Evolutionary conservation across 2,329 filamentous ascomycete species (phyloP).

Genomic region (Claviceps maximensis): DNA sequence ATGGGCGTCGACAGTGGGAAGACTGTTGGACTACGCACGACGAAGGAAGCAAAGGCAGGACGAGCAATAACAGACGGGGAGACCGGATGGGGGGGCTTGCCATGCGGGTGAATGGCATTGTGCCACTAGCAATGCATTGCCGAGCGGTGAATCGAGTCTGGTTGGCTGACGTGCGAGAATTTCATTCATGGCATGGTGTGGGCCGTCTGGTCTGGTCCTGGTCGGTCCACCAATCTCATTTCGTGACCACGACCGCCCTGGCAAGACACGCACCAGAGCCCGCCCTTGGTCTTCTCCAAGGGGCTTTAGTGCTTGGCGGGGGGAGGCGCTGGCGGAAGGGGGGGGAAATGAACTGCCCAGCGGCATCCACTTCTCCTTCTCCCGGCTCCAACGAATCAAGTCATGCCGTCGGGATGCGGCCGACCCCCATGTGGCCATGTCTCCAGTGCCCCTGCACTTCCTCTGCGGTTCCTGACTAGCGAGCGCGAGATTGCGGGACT

Average conservation of each 20-base stretch:
- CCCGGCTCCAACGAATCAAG: too few relatives aligned
- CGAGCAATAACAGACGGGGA: too few relatives aligned
- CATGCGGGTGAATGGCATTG: background rate
- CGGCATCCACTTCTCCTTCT: conserved; percentile 1
- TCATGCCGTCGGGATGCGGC: too few relatives aligned
- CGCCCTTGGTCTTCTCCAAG: too few relatives aligned
- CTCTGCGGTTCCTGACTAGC: conserved; percentile 7
- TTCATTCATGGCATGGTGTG: too few relatives aligned
- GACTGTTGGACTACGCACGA: background rate
- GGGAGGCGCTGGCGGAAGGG: background rate
- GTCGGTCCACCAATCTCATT: too few relatives aligned
- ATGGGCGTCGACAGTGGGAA: background rate
- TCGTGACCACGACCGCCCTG: too few relatives aligned
- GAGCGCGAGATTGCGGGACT: background rate
- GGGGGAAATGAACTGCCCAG: conserved; percentile 11
- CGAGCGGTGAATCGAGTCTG: background rate
- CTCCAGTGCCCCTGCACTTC: background rate
- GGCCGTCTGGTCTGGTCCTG: too few relatives aligned
- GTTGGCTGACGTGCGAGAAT: too few relatives aligned
- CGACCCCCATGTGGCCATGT: background rate
- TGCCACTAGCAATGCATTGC: background rate
- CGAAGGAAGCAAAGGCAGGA: background rate
- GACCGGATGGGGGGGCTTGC: background rate
- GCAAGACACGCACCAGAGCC: too few relatives aligned
- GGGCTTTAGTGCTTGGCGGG: too few relatives aligned